Evolutionary conservation across 2,329 filamentous ascomycete genomes (phyloP).

Genomic region (Acephala macrosclerotiorum): DNA sequence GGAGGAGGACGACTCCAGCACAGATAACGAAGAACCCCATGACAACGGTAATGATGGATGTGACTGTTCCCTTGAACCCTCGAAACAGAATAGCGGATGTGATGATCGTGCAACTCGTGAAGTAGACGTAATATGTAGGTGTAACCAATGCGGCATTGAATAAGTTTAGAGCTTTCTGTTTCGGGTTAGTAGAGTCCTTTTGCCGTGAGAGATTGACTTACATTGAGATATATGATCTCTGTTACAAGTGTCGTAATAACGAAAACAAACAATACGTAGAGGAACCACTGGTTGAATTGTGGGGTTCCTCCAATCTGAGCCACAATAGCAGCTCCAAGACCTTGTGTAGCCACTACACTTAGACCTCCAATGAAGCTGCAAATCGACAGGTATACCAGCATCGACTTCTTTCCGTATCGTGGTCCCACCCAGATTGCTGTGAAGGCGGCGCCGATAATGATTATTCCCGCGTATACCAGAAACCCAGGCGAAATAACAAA

Average conservation of each 20-base stretch:
- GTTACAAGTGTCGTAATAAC: constrained; percentile 88
- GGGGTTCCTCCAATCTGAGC: constrained; percentile 81
- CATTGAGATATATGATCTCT: constrained; percentile 95
- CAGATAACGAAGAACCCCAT: constrained; percentile 96
- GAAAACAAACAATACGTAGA: constrained; percentile 91
- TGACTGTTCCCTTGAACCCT: constrained; percentile 87
- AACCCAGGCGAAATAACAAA: constrained; percentile 90
- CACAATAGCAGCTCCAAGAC: constrained; percentile 88
- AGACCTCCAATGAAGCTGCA: constrained; percentile 94
- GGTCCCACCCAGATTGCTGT: constrained; percentile 84
- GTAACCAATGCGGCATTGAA: constrained; percentile 98
- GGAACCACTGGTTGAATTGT: constrained; percentile 98
- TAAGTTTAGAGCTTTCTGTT: constrained; percentile 94
- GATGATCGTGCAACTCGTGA: constrained; percentile 94
- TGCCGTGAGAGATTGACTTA: constrained; percentile 56
- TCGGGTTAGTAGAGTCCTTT: constrained; percentile 19
- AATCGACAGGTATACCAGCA: constrained; percentile 96
- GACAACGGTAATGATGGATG: constrained; percentile 86
- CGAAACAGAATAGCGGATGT: constrained; percentile 92
- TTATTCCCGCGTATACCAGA: constrained; percentile 81
- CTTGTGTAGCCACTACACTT: constrained; percentile 94
- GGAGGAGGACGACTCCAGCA: constrained; percentile 87
- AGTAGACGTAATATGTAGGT: constrained; percentile 98
- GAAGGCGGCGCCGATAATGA: constrained; percentile 76
- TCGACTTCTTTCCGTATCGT: constrained; percentile 92